Conservation (phyloP, 208 protist species). For the Porcisia hertigi region DNA sequence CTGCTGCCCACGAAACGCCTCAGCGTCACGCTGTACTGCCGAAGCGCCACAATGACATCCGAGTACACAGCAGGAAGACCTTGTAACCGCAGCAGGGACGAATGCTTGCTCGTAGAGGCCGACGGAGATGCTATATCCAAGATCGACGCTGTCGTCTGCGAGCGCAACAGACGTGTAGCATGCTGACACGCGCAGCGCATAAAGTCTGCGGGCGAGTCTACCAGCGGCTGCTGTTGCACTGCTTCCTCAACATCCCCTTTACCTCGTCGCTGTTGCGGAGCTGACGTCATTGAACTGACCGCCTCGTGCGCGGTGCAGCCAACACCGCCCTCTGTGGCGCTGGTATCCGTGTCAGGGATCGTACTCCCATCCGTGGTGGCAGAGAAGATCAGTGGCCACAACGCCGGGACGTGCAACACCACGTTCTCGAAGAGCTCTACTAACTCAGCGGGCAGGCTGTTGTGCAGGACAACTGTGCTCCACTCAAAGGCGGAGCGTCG, state of each 20-base stretch:
- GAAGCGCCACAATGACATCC: constrained; percentile 35
- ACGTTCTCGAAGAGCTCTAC: constrained; percentile 65
- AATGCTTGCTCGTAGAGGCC: not conserved
- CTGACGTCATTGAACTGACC: not conserved
- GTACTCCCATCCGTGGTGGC: not conserved
- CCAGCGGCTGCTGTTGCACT: not conserved
- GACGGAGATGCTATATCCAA: not conserved
- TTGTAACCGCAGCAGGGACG: constrained; percentile 15
- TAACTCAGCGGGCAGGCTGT: constrained; percentile 67
- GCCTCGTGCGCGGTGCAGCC: not conserved
- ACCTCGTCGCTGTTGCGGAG: not conserved
- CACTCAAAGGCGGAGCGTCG: not conserved
- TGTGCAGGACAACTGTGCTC: constrained; percentile 41
- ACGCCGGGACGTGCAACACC: constrained; percentile 50
- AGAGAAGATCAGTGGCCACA: constrained; percentile 15
- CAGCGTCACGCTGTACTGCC: constrained; percentile 14
- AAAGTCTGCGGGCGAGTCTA: constrained; percentile 22
- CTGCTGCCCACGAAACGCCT: not conserved
- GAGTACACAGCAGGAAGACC: constrained; percentile 47
- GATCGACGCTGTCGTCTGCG: constrained; percentile 1
- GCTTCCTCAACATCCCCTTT: constrained; percentile 1
- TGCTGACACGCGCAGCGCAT: constrained; percentile 10
- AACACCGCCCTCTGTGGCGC: not conserved
- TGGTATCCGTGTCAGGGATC: constrained; percentile 1
- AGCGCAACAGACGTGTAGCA: constrained; percentile 12